A percentile compares a stretch with the other conserved stretches of the same genome.
Conservation (phyloP, 768 basidiomycete species). For the Russula olivacea region DNA sequence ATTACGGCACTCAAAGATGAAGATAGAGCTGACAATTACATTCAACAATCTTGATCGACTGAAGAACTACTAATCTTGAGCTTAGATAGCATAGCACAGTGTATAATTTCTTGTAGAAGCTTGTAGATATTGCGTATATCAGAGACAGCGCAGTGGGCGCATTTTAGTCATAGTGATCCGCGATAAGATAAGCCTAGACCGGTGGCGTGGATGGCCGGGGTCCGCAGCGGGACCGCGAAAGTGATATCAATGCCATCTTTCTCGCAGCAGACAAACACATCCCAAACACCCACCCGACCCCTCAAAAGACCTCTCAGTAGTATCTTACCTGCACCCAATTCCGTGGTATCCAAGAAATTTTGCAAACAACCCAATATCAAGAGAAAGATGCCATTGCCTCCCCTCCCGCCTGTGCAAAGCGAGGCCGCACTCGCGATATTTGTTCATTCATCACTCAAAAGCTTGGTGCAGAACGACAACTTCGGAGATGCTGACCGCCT, state of each 20-base stretch:
- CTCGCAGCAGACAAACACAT: not conserved
- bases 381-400: slow-evolving; percentile 9
- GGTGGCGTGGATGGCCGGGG: not conserved
- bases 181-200: not conserved
- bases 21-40: not conserved
- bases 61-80: not conserved
- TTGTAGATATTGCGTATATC: not conserved
- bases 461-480: slow-evolving; percentile 29
- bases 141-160: not conserved
- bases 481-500: slow-evolving; percentile 56
- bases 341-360: not conserved
- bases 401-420: slow-evolving; percentile 23
- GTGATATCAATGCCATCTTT: slow-evolving; percentile 10
- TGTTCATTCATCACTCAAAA: slow-evolving; percentile 60
- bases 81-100: not conserved
- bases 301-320: slow-evolving; percentile 3
- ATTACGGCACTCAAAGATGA: not conserved
- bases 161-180: too few species aligned
- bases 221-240: slow-evolving; percentile 19
- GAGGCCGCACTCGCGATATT: slow-evolving; percentile 49
- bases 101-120: not conserved
- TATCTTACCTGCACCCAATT: not conserved
- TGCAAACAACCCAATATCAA: not conserved
- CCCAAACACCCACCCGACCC: not conserved
- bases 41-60: not conserved